A percentile compares a stretch with the other conserved stretches of the same genome.
These are phyloP conservation scores for Kregervanrija pseudodelftensis DNA, from an alignment of 805 yeast species.

Conservation along the genomic window DNA sequence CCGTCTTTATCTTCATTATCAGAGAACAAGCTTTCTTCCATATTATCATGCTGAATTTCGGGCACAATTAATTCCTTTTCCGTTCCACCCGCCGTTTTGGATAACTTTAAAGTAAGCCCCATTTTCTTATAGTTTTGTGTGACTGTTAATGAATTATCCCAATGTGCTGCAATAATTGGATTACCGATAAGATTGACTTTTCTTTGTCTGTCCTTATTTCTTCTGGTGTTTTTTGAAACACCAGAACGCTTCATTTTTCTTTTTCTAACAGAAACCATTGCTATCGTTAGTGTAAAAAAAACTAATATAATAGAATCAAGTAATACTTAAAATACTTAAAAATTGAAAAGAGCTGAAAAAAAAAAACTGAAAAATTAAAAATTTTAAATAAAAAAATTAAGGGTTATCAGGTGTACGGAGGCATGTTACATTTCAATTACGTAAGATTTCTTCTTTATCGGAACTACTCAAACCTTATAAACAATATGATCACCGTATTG, in stretches of 20 bases:
- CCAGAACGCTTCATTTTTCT: constrained; percentile 77
- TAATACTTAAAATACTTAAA: too few relatives aligned
- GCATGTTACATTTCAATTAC: neutral
- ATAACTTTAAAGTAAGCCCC: constrained; percentile 67
- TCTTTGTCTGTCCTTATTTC: constrained; percentile 62
- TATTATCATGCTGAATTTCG: constrained; percentile 16
- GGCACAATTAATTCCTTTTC: constrained; percentile 47
- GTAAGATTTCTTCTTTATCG: neutral
- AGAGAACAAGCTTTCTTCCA: constrained; percentile 19
- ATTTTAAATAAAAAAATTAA: neutral
- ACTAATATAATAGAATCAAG: neutral
- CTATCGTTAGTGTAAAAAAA: neutral
- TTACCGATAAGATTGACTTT: constrained; percentile 60
- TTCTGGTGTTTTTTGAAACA: constrained; percentile 61
- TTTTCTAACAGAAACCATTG: constrained; percentile 57
- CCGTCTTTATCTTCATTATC: constrained; percentile 21
- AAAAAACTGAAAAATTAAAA: neutral
- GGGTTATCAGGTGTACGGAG: neutral
- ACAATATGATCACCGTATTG: too few relatives aligned
- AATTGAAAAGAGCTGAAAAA: neutral
- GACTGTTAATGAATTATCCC: constrained; percentile 81
- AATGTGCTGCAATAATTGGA: constrained; percentile 78
- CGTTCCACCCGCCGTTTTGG: constrained; percentile 71
- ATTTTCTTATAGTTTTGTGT: constrained; percentile 79
- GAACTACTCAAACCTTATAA: too few relatives aligned